Conservation (phyloP, 2,329 filamentous ascomycete genomes). For the Phaeosphaeria sp. region DNA sequence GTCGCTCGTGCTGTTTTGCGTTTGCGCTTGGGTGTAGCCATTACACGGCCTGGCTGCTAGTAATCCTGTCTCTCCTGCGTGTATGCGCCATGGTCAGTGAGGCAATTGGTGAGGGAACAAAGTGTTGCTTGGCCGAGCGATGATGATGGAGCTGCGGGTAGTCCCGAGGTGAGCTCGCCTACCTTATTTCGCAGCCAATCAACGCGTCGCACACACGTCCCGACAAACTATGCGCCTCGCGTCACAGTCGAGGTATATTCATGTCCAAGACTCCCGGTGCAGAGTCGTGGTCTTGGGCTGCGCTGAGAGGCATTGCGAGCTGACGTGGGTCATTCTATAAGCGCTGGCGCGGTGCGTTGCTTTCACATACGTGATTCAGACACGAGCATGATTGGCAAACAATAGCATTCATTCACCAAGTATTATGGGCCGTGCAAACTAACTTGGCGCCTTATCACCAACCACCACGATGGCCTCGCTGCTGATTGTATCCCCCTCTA, state of each 20-base stretch:
- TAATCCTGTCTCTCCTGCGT: not conserved
- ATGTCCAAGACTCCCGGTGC: too few species aligned
- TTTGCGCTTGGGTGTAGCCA: slow-evolving; percentile 35
- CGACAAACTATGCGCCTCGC: not conserved
- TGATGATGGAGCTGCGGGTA: not conserved
- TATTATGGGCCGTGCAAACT: too few species aligned
- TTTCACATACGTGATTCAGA: too few species aligned
- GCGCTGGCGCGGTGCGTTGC: too few species aligned
- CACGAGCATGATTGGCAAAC: too few species aligned
- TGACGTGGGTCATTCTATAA: too few species aligned
- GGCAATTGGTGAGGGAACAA: not conserved
- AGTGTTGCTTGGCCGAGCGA: slow-evolving; percentile 1
- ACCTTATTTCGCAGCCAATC: not conserved
- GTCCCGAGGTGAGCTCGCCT: slow-evolving; percentile 4
- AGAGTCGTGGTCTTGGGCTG: too few species aligned
- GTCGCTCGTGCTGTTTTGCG: slow-evolving; percentile 16
- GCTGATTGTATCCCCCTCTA: slow-evolving; percentile 21
- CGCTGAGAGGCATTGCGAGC: too few species aligned
- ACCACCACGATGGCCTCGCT: slow-evolving; percentile 23
- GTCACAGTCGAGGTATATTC: not conserved
- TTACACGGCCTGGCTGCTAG: slow-evolving; percentile 30
- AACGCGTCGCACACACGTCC: not conserved
- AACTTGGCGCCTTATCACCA: slow-evolving; percentile 4
- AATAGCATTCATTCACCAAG: too few species aligned
- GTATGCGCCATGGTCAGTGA: slow-evolving; percentile 29